Conservation (phyloP, 768 basidiomycete species). For the Sarcodon aspratus region DNA sequence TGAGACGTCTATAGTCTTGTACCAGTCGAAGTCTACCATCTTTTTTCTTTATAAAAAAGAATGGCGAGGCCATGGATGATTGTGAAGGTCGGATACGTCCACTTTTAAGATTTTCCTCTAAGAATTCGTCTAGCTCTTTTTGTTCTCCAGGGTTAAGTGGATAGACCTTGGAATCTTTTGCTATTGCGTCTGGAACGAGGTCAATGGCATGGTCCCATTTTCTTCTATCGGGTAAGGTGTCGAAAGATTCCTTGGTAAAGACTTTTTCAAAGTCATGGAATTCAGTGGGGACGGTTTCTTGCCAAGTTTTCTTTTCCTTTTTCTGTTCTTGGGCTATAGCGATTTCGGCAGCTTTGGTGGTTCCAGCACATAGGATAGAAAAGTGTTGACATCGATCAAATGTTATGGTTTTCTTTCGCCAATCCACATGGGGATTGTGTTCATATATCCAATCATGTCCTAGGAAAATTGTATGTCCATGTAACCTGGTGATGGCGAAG, state of each 20-base stretch:
- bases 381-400: slow-evolving; percentile 3
- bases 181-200: slow-evolving; percentile 3
- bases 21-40: slow-evolving; percentile 12
- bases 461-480: slow-evolving; percentile 6
- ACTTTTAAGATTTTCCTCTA: slow-evolving; percentile 11
- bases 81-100: slow-evolving; percentile 11
- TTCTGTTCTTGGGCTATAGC: slow-evolving; percentile 2
- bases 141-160: slow-evolving; percentile 7
- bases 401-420: slow-evolving; percentile 3
- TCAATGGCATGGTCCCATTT: slow-evolving; percentile 10
- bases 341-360: slow-evolving; percentile 3
- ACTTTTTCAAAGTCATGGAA: slow-evolving; percentile 15
- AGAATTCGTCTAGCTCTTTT: slow-evolving; percentile 7
- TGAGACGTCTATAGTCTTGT: slow-evolving; percentile 20
- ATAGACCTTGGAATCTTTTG: slow-evolving; percentile 7
- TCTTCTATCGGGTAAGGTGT: slow-evolving; percentile 3
- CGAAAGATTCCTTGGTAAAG: slow-evolving; percentile 1
- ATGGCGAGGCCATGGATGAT: slow-evolving; percentile 11
- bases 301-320: not conserved
- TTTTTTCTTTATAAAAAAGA: slow-evolving; percentile 20
- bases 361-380: not conserved
- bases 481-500: slow-evolving; percentile 5
- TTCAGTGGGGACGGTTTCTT: slow-evolving; percentile 4
- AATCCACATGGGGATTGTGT: slow-evolving; percentile 11
- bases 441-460: slow-evolving; percentile 9